A percentile compares a stretch with the other conserved stretches of the same genome.
These are phyloP conservation scores for Cyclaneusma minus DNA, from an alignment of 2,329 filamentous ascomycete genomes.

Conservation along the genomic window DNA sequence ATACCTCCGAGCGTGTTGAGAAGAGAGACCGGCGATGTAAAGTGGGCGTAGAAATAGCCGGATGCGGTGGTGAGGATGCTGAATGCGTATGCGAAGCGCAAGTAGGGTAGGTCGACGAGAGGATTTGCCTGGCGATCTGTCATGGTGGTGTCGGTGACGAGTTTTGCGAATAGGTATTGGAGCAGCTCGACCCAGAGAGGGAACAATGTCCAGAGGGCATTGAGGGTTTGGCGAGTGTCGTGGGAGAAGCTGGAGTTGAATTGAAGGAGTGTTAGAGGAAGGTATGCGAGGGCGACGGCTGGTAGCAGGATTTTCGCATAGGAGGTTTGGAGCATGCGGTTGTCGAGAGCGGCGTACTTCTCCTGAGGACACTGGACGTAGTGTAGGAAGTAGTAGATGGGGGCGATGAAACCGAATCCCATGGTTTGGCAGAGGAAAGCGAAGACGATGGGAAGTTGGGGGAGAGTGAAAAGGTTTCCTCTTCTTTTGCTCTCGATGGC, in stretches of 20 bases:
- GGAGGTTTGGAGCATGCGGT: conserved; percentile 15
- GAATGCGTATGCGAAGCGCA: conserved; percentile 11
- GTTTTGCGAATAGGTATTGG: conserved; percentile 6
- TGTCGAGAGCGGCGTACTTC: conserved; percentile 18
- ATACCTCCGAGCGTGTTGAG: conserved; percentile 11
- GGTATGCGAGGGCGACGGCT: conserved; percentile 12
- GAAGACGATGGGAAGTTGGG: conserved; percentile 12
- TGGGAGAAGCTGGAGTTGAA: conserved; percentile 7
- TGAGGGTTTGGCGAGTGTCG: conserved; percentile 13
- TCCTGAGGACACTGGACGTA: conserved; percentile 19
- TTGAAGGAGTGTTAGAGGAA: conserved; percentile 14
- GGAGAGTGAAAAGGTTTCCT: conserved; percentile 15
- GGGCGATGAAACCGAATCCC: conserved; percentile 18
- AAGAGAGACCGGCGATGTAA: conserved; percentile 8
- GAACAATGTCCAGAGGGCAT: conserved; percentile 11
- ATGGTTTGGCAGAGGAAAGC: conserved; percentile 14
- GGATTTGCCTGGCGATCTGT: conserved; percentile 9
- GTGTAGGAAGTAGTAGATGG: conserved; percentile 22
- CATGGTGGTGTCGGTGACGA: conserved; percentile 10
- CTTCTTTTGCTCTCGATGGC: conserved; percentile 15
- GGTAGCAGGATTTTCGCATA: conserved; percentile 17
- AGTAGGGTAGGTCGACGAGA: conserved; percentile 12
- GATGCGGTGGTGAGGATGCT: conserved; percentile 4
- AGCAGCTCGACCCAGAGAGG: conserved; percentile 11
- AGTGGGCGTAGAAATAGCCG: conserved; percentile 8